Evolutionary conservation across 192 early-diverging fungal species (phyloP), one percentile per base, ranked within the genome.

Genomic region (Coemansia sp.): DNA sequence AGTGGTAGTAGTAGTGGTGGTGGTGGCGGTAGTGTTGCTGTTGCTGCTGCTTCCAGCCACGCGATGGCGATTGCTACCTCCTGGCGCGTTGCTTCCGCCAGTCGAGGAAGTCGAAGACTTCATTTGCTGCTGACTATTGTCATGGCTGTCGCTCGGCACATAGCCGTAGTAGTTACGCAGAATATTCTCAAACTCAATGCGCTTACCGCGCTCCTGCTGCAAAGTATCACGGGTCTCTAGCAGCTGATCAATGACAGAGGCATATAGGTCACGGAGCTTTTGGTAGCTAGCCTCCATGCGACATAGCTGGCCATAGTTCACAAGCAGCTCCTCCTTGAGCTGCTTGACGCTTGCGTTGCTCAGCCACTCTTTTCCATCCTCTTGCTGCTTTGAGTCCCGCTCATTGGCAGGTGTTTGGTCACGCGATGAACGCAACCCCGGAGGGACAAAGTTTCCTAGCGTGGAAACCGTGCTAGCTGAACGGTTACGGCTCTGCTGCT

Each of bases 201-300:
- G 66, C 57, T 72, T 75, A 7, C 61, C 9, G 28, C 78, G 78
- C 60, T 81, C 78, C 63, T 75, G 72, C 16, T 72, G 72, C 43
- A 81, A 40, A 9, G 66, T 21, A 51, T 81, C 68, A 30, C 72
- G 65, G 10, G 78, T 51, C 55, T 75, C 68, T 34, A 81, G 56
- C 63, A 82, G 57, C 74, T 77, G 74, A 53, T 82, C 68, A 12
- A 77, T 72, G 8, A 77, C 71, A 15, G 74, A 66, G 7, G 74
- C 71, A 31, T 82, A 82, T 3, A 82, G 64, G 29, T 76, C 75
- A 21, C 71, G 70, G 30, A 82, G 71, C 67, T 74, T 82, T 37
- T 82, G 74, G 65, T 82, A 77, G 43, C 75, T 77, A 2, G 70
- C 75, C 53, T 82, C 75, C 67, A 82, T 70, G 10, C 75, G 74